Base-by-base conservation (phyloP, 1,139 yeast genomes). In the Candida sp. region DNA sequence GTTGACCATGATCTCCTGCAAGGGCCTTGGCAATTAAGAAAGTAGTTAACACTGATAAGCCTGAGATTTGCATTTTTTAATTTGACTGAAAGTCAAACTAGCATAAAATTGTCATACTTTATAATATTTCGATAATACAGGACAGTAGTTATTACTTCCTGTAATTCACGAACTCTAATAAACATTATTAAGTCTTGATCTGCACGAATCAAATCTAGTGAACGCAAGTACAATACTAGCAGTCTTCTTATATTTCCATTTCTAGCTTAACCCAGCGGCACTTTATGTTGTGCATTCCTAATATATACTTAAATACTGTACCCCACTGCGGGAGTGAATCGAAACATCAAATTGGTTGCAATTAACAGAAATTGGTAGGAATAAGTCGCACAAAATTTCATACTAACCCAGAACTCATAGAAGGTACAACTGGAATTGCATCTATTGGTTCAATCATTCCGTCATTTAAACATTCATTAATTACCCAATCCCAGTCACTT, bases 401-500 rank as follows among this genome's bases (percentile, higher is more conserved):
- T 15, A 37, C 39, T 29, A 37, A 29, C 5, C 33, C 39, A 9
- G 39, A 27, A 52, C 68, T 66, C 67, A 66, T 64, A 39, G 66
- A 62, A 11, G 74, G 73, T 35, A 66, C 59, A 11, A 60, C 44
- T 5, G 71, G 60, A 49, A 65, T 69, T 12, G 65, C 59, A 40
- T 67, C 71, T 23, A 66, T 57, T 36, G 46, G 49, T 32, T 67
- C 73, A 39, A 70, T 76, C 21, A 60, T 43, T 21, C 71, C 73
- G 39, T 73, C 77, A 44, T 58, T 67, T 38, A 73, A 64, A 48
- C 75, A 66, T 43, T 67, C 70, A 45, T 57, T 61, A 44, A 79
- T 75, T 41, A 82, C 75, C 4, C 49, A 50, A 44, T 79, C 82
- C 88, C 88, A 82, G 51, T 81, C 77, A 51, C 82, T 73, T 3